Percentiles rank a stretch among this genome's conserved stretches.
Conservation (phyloP, 768 basidiomycete species). For the Leccinellum luteum region DNA sequence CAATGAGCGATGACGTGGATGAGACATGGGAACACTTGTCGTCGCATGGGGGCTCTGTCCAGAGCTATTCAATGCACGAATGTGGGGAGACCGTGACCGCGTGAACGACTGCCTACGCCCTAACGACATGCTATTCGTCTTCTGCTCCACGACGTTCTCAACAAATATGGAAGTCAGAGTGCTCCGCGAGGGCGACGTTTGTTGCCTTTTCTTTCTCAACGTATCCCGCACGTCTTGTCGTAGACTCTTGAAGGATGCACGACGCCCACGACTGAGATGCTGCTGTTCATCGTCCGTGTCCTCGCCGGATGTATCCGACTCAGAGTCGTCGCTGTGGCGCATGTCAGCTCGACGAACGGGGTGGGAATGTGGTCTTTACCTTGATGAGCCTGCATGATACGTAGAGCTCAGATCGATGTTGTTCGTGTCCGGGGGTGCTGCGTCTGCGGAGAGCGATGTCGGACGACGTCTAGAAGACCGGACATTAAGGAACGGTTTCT, state of each 20-base stretch:
- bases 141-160: conserved; percentile 33
- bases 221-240: conserved; percentile 25
- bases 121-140: conserved; percentile 30
- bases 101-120: conserved; percentile 53
- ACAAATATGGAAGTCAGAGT: conserved; percentile 22
- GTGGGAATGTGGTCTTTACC: conserved; percentile 41
- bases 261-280: conserved; percentile 43
- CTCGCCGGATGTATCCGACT: conserved; percentile 50
- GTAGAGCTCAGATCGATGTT: conserved; percentile 78
- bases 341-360: conserved; percentile 17
- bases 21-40: conserved; percentile 40
- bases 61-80: conserved; percentile 34
- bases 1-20: conserved; percentile 39
- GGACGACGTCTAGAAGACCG: conserved; percentile 27
- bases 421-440: conserved; percentile 25
- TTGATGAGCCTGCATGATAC: conserved; percentile 82
- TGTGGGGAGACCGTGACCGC: conserved; percentile 69
- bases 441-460: conserved; percentile 22
- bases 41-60: conserved; percentile 37
- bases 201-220: conserved; percentile 28
- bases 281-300: conserved; percentile 59
- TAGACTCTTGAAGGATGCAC: conserved; percentile 31
- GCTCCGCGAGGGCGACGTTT: conserved; percentile 23
- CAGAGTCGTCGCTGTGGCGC: conserved; percentile 45
- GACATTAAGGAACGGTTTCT: conserved; percentile 36